Evolutionary conservation across 768 basidiomycete species (phyloP), one percentile per base, ranked within the genome.

Genomic region (Trametes villosa): DNA sequence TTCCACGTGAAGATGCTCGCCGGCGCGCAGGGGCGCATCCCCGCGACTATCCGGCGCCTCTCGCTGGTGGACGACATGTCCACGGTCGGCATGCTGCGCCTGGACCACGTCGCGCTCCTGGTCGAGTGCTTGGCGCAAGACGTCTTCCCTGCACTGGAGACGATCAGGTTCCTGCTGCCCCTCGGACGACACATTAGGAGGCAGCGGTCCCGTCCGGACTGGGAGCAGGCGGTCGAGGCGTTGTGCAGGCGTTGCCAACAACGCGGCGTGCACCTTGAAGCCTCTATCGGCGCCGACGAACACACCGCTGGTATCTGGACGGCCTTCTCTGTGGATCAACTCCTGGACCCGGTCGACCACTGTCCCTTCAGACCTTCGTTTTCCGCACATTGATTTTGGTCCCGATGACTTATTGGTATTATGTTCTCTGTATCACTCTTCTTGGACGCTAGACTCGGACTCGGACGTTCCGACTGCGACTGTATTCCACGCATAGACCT

Each of bases 91-190:
- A 56, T 56, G 53, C 18, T 46, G 2, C 29, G 29, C n/a, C 46
- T 59, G 33, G 60, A 55, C 38, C 47, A 38, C 40, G 15, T 58
- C 38, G 29, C 38, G 29, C 44, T 56, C 9, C 40, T 65, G 7
- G 29, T 33, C 24, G 36, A 49, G 6, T 53, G 50, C 27, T 46
- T 61, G 3, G 40, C 27, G 9, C 27, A 18, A 0, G 53, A 31
- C 9, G 12, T 36, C 4, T 22, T 62, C 12, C 52, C 58, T 2
- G 18, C 46, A 4, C 50, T 65, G 26, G 53, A 59, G 34, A 30
- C 22, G 2, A 44, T 62, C 27, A 24, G 60, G 2, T 65, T 65
- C 47, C 50, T 54, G 22, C 26, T 65, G 7, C 60, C 64, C 5
- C 17, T 65, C 4, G 40, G 41, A 36, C 36, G 38, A 27, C 49